Percentiles rank a stretch among this genome's conserved stretches.
These are phyloP conservation scores for Ophiostoma himal-ulmi DNA, from an alignment of 2,329 filamentous ascomycete species.

Conservation along the genomic window DNA sequence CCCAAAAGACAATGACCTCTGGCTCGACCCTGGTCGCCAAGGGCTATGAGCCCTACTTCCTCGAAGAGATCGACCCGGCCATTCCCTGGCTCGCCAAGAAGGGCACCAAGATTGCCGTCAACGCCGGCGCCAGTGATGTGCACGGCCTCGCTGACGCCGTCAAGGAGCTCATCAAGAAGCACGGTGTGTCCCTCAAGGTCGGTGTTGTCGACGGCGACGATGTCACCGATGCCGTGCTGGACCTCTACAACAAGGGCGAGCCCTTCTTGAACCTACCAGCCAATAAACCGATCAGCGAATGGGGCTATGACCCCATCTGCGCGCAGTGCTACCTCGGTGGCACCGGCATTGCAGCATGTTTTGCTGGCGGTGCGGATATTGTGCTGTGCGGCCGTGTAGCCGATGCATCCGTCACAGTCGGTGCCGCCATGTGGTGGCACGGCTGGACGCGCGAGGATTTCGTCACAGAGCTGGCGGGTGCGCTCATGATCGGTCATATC, in stretches of 20 bases:
- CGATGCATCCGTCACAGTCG: constrained; percentile 41
- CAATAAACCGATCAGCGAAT: constrained; percentile 22
- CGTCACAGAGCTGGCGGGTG: constrained; percentile 39
- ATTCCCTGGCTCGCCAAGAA: constrained; percentile 29
- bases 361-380: constrained; percentile 35
- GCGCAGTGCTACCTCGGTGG: constrained; percentile 39
- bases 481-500: constrained; percentile 40
- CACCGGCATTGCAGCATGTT: constrained; percentile 34
- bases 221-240: constrained; percentile 27
- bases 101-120: constrained; percentile 32
- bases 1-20: constrained; percentile 28
- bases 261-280: constrained; percentile 24
- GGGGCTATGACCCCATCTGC: constrained; percentile 25
- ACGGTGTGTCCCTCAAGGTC: constrained; percentile 31
- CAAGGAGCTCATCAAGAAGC: constrained; percentile 25
- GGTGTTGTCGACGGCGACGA: constrained; percentile 34
- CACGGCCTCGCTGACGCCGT: constrained; percentile 24
- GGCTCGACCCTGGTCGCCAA: constrained; percentile 18
- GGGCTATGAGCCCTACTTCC: constrained; percentile 32
- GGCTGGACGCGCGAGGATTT: constrained; percentile 35
- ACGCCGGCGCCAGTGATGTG: constrained; percentile 33
- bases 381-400: constrained; percentile 37
- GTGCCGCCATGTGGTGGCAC: constrained; percentile 45
- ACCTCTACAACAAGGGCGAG: constrained; percentile 24
- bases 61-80: constrained; percentile 32